Evolutionary conservation across 2,329 filamentous ascomycete genomes (phyloP).

Genomic region (Ophiostoma perfectum): DNA sequence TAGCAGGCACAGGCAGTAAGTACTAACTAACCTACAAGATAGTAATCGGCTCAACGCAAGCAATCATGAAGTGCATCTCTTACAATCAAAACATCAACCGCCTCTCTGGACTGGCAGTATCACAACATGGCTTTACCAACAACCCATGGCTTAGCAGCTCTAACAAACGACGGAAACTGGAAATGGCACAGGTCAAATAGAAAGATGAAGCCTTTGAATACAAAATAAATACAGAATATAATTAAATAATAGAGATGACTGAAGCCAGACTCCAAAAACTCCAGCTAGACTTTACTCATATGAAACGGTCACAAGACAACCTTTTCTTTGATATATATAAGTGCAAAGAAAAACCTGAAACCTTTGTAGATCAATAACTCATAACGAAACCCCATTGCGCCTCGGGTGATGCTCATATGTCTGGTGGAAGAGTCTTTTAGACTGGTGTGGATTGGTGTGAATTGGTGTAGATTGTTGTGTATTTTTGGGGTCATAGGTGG

Average conservation of each 20-base stretch:
- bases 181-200: background rate
- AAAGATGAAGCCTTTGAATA: background rate
- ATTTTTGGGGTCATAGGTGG: background rate
- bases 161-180: background rate
- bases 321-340: conserved; percentile 12
- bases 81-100: no score
- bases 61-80: no score
- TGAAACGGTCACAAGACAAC: conserved; percentile 18
- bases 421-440: background rate
- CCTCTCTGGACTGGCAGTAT: no score
- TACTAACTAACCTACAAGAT: no score
- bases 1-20: no score
- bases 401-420: conserved; percentile 19
- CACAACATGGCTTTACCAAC: no score
- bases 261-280: conserved; percentile 23
- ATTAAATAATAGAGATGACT: conserved; percentile 17
- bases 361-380: conserved; percentile 12
- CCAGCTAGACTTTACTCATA: conserved; percentile 19
- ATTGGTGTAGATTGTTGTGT: conserved; percentile 5
- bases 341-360: conserved; percentile 7
- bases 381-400: conserved; percentile 16
- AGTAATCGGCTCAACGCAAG: no score
- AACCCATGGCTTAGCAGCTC: background rate
- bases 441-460: conserved; percentile 3
- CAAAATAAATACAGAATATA: conserved; percentile 1